Base-by-base conservation (phyloP, 2,329 filamentous ascomycete species). In the Aspergillus piperis region DNA sequence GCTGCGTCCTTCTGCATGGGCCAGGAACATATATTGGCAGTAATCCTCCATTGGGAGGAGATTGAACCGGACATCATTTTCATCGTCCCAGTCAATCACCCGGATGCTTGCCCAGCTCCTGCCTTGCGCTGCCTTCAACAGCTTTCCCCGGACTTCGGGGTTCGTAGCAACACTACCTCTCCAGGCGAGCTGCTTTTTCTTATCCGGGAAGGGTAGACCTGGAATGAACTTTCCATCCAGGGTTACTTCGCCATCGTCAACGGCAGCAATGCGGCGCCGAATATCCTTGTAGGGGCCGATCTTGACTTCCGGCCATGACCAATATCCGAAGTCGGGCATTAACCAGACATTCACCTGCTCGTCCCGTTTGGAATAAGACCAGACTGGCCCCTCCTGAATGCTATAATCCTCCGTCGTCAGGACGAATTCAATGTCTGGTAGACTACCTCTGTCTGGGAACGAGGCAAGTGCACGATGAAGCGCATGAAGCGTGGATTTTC, bases 321-420 rank as follows among this genome's bases (percentile, higher is more conserved):
- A 84, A 71, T 81, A 83, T 36, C 80, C 82, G 64, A 84, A 84
- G 64, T 84, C 82, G 0, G 82, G 82, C 70, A 84, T 83, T 19
- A 84, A 70, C 82, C 82, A 84, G 47, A 75, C 70, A 13, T 75
- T 68, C 7, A 69, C 69, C 36, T 80, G 74, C n/a, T 75, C 71
- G 8, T 74, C 68, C 38, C 64, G 72, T 51, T 73, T 76, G 3
- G 79, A 75, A 63, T 80, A 82, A 5, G 76, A 75, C 81, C 81
- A 80, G 0, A 82, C 52, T 27, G 79, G 72, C 0, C 67, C 65
- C 21, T 41, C 59, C n/a, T 42, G 68, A 13, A 73, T 67, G 48
- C 73, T 73, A 39, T 72, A 77, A 64, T 83, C 81, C 58, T 83
- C 79, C 2, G 79, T 71, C 15, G 76, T 78, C 61, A 83, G 77